These are phyloP conservation scores for Pythium phragmiticola DNA, from an alignment of 352 stramenopile species.

Conservation along the genomic window DNA sequence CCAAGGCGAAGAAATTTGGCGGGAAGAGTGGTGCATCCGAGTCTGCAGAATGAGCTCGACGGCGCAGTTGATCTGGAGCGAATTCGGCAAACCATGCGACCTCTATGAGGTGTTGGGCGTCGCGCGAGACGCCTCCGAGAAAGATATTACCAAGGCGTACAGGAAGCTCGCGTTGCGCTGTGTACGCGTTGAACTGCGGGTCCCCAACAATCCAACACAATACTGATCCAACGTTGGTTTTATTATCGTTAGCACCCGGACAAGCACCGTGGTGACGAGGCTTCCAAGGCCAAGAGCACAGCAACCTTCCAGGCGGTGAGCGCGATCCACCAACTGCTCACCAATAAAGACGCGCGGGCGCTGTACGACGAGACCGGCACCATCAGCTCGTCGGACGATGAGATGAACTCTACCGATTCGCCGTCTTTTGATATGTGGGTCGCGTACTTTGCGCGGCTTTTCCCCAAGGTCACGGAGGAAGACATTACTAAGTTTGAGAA, in stretches of 20 bases:
- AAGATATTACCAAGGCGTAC: constrained; percentile 75
- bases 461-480: constrained; percentile 81
- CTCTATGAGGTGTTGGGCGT: constrained; percentile 83
- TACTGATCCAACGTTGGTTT: no score
- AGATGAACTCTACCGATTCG: constrained; percentile 36
- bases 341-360: constrained; percentile 61
- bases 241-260: constrained; percentile 72
- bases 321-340: constrained; percentile 85
- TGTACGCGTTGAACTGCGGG: constrained; percentile 29
- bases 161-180: constrained; percentile 70
- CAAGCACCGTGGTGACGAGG: constrained; percentile 82
- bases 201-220: neutral
- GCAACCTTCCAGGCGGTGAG: constrained; percentile 88
- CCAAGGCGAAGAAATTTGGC: constrained; percentile 13
- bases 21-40: constrained; percentile 6
- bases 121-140: constrained; percentile 44
- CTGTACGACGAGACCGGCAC: constrained; percentile 87
- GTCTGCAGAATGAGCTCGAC: constrained; percentile 27
- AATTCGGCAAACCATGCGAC: constrained; percentile 63
- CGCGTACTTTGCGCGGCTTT: constrained; percentile 87
- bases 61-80: constrained; percentile 45
- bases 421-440: constrained; percentile 72
- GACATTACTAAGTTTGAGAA: constrained; percentile 81
- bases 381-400: constrained; percentile 50
- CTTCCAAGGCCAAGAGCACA: constrained; percentile 48